Conservation (phyloP, 225 moss, liverwort and hornwort genomes). For the Pseudisothecium myosuroides region DNA sequence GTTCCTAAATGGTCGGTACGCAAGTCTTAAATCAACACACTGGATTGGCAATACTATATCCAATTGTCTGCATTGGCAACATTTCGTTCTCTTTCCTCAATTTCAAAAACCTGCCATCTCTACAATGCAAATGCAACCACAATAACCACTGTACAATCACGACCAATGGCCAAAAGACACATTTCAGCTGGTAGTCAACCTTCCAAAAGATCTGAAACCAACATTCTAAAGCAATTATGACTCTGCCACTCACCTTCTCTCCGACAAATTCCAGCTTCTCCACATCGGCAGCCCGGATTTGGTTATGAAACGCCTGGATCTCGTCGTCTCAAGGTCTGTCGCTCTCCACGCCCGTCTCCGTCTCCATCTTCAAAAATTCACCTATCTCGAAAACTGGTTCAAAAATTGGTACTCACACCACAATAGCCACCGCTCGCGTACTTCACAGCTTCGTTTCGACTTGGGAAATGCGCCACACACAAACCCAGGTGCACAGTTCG, state of each 20-base stretch:
- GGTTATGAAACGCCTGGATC: slow-evolving; percentile 93
- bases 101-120: not conserved
- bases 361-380: slow-evolving; percentile 62
- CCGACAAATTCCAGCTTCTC: slow-evolving; percentile 96
- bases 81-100: not conserved
- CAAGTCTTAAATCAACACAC: not conserved
- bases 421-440: not conserved
- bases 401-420: not conserved
- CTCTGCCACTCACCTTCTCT: slow-evolving; percentile 44
- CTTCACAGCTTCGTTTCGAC: not conserved
- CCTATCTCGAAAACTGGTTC: slow-evolving; percentile 9
- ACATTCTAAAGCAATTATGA: not conserved
- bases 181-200: not conserved
- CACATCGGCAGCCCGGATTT: slow-evolving; percentile 85
- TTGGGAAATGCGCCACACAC: not conserved
- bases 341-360: slow-evolving; percentile 49
- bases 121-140: not conserved
- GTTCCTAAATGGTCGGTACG: too few relatives aligned
- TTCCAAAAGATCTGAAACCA: not conserved
- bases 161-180: not conserved
- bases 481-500: not conserved
- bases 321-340: slow-evolving; percentile 95
- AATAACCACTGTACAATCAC: not conserved
- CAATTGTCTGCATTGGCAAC: not conserved
- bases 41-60: not conserved